Conservation (phyloP, 768 basidiomycete species). For the Rhizopogon vinicolor region DNA sequence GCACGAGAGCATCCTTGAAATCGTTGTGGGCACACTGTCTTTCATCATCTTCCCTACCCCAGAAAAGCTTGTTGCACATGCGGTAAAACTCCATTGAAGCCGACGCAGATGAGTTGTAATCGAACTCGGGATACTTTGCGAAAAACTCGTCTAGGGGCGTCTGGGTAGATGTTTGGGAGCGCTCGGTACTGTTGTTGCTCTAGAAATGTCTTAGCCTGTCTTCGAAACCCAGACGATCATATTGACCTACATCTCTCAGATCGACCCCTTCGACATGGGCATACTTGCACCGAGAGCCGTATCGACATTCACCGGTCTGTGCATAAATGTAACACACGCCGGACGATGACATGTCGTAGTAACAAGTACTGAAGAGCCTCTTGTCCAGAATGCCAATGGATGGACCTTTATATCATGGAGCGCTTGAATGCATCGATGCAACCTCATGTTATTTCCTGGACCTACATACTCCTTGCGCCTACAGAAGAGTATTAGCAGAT, state of each 20-base stretch:
- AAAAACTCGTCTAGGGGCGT: slow-evolving; percentile 23
- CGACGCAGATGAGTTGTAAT: slow-evolving; percentile 8
- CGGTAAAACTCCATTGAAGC: slow-evolving; percentile 18
- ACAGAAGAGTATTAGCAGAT: too few species aligned
- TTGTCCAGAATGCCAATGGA: neutral
- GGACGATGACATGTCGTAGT: neutral
- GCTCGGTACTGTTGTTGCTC: neutral
- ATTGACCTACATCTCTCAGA: neutral
- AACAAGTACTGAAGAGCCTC: neutral
- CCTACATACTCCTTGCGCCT: neutral
- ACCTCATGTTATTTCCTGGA: neutral
- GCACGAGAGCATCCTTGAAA: slow-evolving; percentile 17
- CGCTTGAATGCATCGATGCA: neutral
- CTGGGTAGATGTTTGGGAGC: neutral
- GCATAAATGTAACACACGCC: neutral
- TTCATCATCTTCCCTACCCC: neutral
- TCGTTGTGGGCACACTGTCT: neutral
- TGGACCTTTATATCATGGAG: neutral
- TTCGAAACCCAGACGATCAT: neutral
- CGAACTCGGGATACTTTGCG: slow-evolving; percentile 13
- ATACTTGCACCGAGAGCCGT: neutral
- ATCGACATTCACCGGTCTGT: neutral
- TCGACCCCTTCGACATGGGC: neutral
- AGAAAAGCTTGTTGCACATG: slow-evolving; percentile 4
- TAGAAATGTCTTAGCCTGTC: neutral